Conservation (phyloP, 208 protist species). For the Leishmania amazonensis region DNA sequence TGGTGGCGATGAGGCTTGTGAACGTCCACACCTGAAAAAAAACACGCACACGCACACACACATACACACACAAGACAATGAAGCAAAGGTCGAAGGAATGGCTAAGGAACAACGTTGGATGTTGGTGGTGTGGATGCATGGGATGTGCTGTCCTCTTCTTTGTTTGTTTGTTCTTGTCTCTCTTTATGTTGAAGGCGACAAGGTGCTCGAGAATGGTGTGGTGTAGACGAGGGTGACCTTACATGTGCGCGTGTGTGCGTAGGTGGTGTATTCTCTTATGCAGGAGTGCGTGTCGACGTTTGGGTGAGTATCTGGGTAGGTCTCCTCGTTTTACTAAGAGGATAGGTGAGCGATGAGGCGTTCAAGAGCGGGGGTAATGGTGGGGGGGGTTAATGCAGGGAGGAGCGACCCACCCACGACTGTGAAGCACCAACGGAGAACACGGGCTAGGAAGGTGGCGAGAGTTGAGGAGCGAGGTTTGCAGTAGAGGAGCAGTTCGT, state of each 20-base stretch:
- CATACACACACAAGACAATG: neutral
- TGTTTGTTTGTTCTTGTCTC: neutral
- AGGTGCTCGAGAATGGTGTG: neutral
- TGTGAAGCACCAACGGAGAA: neutral
- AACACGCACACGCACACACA: neutral
- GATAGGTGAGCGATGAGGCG: neutral
- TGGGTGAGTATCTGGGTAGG: neutral
- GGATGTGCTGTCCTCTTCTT: neutral
- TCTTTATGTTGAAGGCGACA: neutral
- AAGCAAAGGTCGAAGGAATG: neutral
- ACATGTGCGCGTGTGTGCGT: neutral
- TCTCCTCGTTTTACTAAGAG: neutral
- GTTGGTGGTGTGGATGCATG: neutral
- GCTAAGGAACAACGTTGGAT: neutral
- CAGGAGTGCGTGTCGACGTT: neutral
- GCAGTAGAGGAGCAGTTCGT: neutral
- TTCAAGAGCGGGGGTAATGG: neutral
- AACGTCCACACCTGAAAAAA: neutral
- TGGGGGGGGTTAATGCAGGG: neutral
- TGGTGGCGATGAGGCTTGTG: neutral
- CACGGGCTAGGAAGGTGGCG: neutral
- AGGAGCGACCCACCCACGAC: neutral
- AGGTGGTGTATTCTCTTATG: neutral
- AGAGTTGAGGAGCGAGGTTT: neutral
- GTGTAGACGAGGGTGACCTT: neutral